Conservation (phyloP, 768 basidiomycete genomes). For the Lyophyllum semitale region DNA sequence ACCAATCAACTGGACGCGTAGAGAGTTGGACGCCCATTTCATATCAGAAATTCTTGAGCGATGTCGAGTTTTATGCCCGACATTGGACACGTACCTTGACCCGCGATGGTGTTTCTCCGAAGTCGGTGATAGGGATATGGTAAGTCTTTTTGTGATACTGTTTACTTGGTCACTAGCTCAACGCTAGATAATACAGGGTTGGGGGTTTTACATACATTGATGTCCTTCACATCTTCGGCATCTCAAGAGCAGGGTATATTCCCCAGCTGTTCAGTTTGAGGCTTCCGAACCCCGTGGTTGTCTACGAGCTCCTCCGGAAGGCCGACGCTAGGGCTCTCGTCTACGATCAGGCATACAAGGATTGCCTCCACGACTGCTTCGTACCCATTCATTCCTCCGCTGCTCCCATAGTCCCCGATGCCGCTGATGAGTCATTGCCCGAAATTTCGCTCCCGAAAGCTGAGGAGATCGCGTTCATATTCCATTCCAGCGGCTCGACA, state of each 20-base stretch:
- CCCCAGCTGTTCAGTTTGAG: constrained; percentile 68
- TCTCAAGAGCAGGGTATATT: constrained; percentile 66
- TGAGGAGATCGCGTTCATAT: constrained; percentile 48
- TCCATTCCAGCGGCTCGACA: constrained; percentile 70
- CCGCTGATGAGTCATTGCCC: constrained; percentile 37
- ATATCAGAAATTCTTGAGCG: constrained; percentile 47
- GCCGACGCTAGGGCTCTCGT: constrained; percentile 59
- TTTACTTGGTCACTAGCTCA: constrained; percentile 4
- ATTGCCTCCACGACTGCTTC: constrained; percentile 36
- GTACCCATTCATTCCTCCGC: constrained; percentile 41
- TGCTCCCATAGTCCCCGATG: constrained; percentile 27
- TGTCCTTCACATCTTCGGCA: constrained; percentile 61
- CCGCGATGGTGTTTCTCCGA: constrained; percentile 39
- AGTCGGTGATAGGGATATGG: constrained; percentile 67
- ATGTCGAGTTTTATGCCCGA: constrained; percentile 57
- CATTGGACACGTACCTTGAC: constrained; percentile 52
- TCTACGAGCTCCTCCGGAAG: constrained; percentile 59
- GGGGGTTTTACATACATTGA: constrained; percentile 64
- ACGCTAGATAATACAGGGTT: constrained; percentile 44
- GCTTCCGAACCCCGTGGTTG: constrained; percentile 57
- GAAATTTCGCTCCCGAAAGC: constrained; percentile 29
- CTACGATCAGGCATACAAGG: constrained; percentile 48
- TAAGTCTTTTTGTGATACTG: constrained; percentile 26
- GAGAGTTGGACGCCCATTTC: constrained; percentile 25
- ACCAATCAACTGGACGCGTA: constrained; percentile 24